Evolutionary conservation across 164 flowering plant species (phyloP), one percentile per base, ranked within the genome.

Genomic region (Magnolia changhungtana): DNA sequence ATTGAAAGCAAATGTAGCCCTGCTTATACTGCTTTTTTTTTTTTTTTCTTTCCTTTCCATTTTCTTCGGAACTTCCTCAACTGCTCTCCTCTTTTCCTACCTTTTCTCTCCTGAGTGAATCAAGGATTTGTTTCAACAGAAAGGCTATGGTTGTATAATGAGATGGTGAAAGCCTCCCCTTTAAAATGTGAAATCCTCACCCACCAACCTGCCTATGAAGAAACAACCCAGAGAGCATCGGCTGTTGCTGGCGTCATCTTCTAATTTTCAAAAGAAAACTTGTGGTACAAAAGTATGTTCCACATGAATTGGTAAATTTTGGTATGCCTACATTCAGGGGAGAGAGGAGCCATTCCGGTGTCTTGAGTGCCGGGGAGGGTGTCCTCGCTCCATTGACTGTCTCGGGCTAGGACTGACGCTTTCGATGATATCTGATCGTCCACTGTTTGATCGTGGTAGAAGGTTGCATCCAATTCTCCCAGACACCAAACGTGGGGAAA

Each of bases 401-500:
- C 96, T 89, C 24, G 96, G 95, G 66, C 90, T 82, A 4, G 82
- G 84, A 7, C 50, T 83, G 13, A 83, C 77, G 67, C 82, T 84
- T 58, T 90, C 87, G 67, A 83, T 65, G 0, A 72, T 73, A 68
- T 88, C 90, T 61, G 76, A 61, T 66, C 78, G 88, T 67, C 86
- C 81, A 82, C 86, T 87, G 31, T 88, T 87, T 20, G 87, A 69
- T 50, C 85, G 82, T 49, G 89, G 90, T 55, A 90, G 86, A 77
- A 87, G 86, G 72, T 87, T 91, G 85, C 96, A 87, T 24, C 95
- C 96, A 8, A 90, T 65, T 79, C 79, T 87, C 82, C 82, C 81
- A 3, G 88, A 80, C 65, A 87, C 75, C 78, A 86, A 69, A n/a
- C 89, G 90, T 5, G 97, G 91, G 70, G 97, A 89, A 76, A 82